Conservation (phyloP, 2,329 filamentous ascomycete genomes). For the Phialophora tarda region DNA sequence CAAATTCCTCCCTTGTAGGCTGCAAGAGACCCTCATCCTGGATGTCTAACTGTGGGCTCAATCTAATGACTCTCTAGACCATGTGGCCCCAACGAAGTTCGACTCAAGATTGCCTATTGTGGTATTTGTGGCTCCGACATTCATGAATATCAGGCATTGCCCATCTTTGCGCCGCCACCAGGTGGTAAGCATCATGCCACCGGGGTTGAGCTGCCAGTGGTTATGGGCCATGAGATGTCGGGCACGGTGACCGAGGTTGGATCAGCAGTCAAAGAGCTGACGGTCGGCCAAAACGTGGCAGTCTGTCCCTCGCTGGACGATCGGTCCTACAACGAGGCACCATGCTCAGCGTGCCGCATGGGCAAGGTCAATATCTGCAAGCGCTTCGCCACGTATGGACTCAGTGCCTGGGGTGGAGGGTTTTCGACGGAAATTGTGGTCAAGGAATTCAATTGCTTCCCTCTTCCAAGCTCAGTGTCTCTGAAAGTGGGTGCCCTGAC, state of each 20-base stretch:
- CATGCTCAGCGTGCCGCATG: conserved; percentile 9
- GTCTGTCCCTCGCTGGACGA: conserved; percentile 18
- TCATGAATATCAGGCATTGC: conserved; percentile 55
- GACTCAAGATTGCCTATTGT: conserved; percentile 35
- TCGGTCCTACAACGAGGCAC: conserved; percentile 33
- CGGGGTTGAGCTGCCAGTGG: conserved; percentile 56
- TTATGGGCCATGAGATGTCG: conserved; percentile 60
- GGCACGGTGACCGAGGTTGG: conserved; percentile 48
- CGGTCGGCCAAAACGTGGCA: conserved; percentile 14
- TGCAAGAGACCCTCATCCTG: conserved; percentile 5
- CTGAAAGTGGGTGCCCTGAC: conserved; percentile 48
- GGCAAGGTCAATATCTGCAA: conserved; percentile 19
- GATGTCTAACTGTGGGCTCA: not conserved
- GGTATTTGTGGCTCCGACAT: conserved; percentile 43
- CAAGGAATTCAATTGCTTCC: conserved; percentile 7
- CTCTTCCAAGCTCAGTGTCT: conserved; percentile 16
- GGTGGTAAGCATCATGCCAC: conserved; percentile 59
- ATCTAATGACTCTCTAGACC: conserved; percentile 12
- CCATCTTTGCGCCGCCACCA: conserved; percentile 52
- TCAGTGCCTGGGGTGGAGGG: conserved; percentile 16
- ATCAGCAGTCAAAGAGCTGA: conserved; percentile 3
- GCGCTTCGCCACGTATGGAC: conserved; percentile 9
- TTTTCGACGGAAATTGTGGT: conserved; percentile 11
- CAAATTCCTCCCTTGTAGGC: conserved; percentile 10
- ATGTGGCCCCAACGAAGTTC: conserved; percentile 21